These are phyloP conservation scores for Talaromyces sp. DNA, from an alignment of 2,329 filamentous ascomycete genomes.

Conservation along the genomic window DNA sequence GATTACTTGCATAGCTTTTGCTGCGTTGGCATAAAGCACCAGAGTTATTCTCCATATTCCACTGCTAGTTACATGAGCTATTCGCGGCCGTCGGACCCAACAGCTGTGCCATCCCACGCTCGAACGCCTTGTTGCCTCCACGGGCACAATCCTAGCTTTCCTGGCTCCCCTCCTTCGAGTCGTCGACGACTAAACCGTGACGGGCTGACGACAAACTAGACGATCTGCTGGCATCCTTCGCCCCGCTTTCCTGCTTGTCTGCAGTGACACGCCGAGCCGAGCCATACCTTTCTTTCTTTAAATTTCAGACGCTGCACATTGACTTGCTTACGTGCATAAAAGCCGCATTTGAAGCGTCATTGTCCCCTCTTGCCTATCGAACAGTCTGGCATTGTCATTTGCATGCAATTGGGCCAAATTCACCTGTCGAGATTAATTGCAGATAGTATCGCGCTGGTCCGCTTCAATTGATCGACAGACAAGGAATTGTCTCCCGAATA, in stretches of 20 bases:
- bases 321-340: conserved; percentile 21
- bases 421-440: conserved; percentile 15
- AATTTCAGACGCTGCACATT: conserved; percentile 15
- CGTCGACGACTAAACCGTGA: background rate
- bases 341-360: conserved; percentile 17
- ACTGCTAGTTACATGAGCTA: background rate
- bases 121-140: background rate
- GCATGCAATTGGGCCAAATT: background rate
- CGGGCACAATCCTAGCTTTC: background rate
- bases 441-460: conserved; percentile 16
- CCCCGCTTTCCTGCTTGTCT: conserved; percentile 6
- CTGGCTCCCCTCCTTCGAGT: background rate
- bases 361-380: conserved; percentile 10
- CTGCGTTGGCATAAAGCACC: conserved; percentile 18
- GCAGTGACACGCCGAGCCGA: conserved; percentile 10
- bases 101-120: background rate
- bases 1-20: conserved; percentile 19
- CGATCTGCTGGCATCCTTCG: conserved; percentile 2
- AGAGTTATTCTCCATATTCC: conserved; percentile 3
- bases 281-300: conserved; percentile 9
- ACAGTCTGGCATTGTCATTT: conserved; percentile 1
- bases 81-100: background rate
- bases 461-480: conserved; percentile 20
- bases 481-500: conserved; percentile 12
- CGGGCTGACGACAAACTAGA: conserved; percentile 3